Evolutionary conservation across 2,329 filamentous ascomycete genomes (phyloP), one percentile per base, ranked within the genome.

Genomic region (Alternaria brassicae): DNA sequence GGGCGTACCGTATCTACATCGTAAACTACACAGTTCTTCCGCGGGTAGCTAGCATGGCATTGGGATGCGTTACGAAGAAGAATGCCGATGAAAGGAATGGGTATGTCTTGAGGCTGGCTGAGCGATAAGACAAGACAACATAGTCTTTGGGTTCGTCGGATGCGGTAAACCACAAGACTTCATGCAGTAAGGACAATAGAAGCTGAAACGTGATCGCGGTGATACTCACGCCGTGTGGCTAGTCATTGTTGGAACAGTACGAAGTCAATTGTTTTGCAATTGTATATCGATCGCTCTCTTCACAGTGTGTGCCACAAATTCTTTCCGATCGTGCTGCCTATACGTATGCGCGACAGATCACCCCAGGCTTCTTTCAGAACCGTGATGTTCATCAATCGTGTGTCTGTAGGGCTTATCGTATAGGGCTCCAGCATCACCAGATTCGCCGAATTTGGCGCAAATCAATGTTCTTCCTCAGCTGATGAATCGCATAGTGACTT

Each of bases 401-500:
- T 19, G 4, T 3, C 13, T 34, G 30, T 7, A 40, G 6, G 37
- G 30, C 28, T 48, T 48, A 34, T 48, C 44, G 28, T 34, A 48
- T 8, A 34, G 13, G 19, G 19, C 44, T 48, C 30, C 4, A 36
- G 28, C 44, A 36, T n/a, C 19, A 30, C 28, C 15, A 34, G n/a
- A 30, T 17, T 25, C 23, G 34, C 13, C 37, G 37, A 40, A 40
- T 19, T 40, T 12, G 37, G 19, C 15, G 37, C 25, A 45, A 23
- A 40, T 12, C 12, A 15, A 34, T 32, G n/a, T n/a, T 44, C 32
- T 27, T 45, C 42, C 34, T 52, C 28, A 61, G 30, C 55, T 65
- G 9, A 71, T 69, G 47, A 71, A 23, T 41, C 69, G 54, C 69
- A 71, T 71, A 3, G 66, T 69, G 7, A 65, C 65, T 50, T 71